Percentiles rank a stretch among this genome's conserved stretches.
phyloP scores from a whole-genome alignment of 306 rosid genomes.

The Hippophae tibetana region DNA sequence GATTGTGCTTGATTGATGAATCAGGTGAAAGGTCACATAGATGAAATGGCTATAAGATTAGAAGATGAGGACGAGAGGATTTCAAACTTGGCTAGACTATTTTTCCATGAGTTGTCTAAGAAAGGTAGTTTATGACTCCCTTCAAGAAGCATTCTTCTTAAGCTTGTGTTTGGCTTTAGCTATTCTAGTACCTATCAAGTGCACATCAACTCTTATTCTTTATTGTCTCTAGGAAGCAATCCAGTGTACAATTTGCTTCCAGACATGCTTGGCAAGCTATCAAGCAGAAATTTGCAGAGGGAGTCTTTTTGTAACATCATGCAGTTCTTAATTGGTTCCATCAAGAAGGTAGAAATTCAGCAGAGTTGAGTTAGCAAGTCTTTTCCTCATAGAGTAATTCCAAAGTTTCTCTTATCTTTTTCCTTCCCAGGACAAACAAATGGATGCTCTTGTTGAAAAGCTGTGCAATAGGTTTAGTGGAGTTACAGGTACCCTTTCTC shows the following conservation, averaged over 20 bases:
- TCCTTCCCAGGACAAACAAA: constrained; percentile 73
- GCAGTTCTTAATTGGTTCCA: constrained; percentile 91
- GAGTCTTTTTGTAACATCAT: constrained; percentile 84
- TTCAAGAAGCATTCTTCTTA: not conserved
- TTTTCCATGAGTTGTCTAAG: constrained; percentile 81
- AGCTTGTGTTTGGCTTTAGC: constrained; percentile 15
- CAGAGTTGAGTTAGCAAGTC: constrained; percentile 7
- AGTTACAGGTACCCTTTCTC: constrained; percentile 47
- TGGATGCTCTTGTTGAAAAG: constrained; percentile 97
- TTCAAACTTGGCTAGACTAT: constrained; percentile 80
- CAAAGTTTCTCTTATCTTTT: constrained; percentile 18
- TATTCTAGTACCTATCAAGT: not conserved
- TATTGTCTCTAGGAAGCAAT: constrained; percentile 62
- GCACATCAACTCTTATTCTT: constrained; percentile 8
- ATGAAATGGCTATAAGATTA: constrained; percentile 79
- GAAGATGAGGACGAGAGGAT: constrained; percentile 88
- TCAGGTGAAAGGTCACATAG: constrained; percentile 90
- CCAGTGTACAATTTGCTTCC: constrained; percentile 93
- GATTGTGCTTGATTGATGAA: constrained; percentile 21
- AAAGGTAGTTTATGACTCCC: constrained; percentile 41
- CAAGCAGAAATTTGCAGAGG: constrained; percentile 56
- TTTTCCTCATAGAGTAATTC: constrained; percentile 13
- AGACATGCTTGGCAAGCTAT: constrained; percentile 86
- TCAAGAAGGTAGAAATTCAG: constrained; percentile 60
- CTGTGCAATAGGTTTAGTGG: constrained; percentile 88